These are phyloP conservation scores for Amoebophrya sp. DNA, from an alignment of 169 alveolate species.

Conservation along the genomic window DNA sequence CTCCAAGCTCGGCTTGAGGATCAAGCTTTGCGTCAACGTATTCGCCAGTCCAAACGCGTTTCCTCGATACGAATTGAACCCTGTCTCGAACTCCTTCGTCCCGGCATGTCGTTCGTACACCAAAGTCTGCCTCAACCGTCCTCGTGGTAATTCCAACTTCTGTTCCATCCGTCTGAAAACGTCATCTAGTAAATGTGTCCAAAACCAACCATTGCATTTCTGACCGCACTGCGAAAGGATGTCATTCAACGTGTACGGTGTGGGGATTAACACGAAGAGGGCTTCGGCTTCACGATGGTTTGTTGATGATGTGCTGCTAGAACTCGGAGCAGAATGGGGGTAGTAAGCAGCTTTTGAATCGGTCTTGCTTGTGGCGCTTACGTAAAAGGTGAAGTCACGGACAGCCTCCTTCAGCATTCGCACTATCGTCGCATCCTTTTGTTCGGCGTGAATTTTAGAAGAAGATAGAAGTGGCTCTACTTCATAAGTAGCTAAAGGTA, in stretches of 20 bases:
- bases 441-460: too few species aligned
- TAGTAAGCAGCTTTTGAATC: background rate
- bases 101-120: conserved; percentile 15
- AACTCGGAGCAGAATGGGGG: too few species aligned
- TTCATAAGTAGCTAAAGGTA: too few species aligned
- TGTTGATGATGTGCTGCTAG: too few species aligned
- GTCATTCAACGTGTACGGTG: conserved; percentile 22
- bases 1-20: conserved; percentile 22
- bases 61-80: background rate
- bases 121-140: background rate
- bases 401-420: background rate
- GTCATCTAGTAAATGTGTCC: background rate
- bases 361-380: background rate
- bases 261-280: background rate
- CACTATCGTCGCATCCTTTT: background rate
- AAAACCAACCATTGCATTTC: background rate
- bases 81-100: background rate
- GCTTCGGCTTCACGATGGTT: background rate
- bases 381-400: background rate
- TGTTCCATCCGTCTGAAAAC: background rate
- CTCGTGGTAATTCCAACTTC: background rate
- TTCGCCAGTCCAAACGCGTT: background rate
- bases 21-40: background rate
- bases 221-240: background rate
- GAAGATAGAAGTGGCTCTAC: too few species aligned